Evolutionary conservation across 208 protist genomes (phyloP), one percentile per base, ranked within the genome.

Genomic region (Leishmania turanica): DNA sequence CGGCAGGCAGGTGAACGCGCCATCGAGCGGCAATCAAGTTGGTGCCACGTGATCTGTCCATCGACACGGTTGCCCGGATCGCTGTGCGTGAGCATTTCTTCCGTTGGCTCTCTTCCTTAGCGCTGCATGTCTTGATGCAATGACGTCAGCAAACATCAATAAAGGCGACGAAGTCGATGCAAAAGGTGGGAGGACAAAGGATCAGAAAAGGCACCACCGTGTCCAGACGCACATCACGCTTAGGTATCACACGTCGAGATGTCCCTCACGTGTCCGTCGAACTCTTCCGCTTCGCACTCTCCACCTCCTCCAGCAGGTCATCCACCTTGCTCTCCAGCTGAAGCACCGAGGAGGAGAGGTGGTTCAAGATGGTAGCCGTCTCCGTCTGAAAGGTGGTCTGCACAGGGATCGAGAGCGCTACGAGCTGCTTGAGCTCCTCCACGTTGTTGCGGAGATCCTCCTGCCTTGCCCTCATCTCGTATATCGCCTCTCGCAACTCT

Each of bases 301-400:
- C 79, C 53, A 91, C 19, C 45, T 56, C 71, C 21, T 97, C 90
- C 2, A 79, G 11, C 6, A 93, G 15, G 27, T 93, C 91, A 1
- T 97, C 94, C 17, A 95, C 40, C 74, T 93, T 95, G 83, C 81
- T 88, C 58, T 97, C 91, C 72, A 97, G 81, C 21, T 92, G 81
- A 17, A 97, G 78, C 73, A 97, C 78, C 24, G 91, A 91, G 19
- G 89, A 84, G 19, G 94, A 90, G 42, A 97, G 85, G 75, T 95
- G 87, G 75, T 93, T 92, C 19, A 97, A 82, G 31, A 97, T 85
- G 5, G 87, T 90, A 1, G 91, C 95, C 19, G 89, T 87, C 74
- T 97, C 94, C 24, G 65, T 88, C 34, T 88, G 89, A 75, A 92
- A 95, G 24, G 77, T 85, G 19, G 66, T 53, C 37, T 88, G 82